Conservation (phyloP, 306 rosid genomes). For the Vicia faba region DNA sequence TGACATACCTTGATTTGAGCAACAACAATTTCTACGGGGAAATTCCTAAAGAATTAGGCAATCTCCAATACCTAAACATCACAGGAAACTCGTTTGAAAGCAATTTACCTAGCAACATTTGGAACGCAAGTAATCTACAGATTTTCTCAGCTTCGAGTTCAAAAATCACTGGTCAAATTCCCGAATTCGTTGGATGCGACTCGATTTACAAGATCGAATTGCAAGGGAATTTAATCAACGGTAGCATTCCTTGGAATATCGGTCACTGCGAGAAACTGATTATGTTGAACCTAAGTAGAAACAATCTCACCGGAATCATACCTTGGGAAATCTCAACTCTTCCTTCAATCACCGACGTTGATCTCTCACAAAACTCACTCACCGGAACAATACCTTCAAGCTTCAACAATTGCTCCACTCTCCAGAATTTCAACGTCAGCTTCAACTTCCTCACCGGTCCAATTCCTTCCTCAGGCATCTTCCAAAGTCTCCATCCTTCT, state of each 20-base stretch:
- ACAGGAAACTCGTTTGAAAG: conserved; percentile 62
- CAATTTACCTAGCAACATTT: conserved; percentile 56
- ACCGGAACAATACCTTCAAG: conserved; percentile 85
- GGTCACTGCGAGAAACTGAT: conserved; percentile 77
- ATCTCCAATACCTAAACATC: conserved; percentile 62
- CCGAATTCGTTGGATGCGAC: conserved; percentile 71
- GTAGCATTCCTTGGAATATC: conserved; percentile 81
- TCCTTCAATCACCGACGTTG: conserved; percentile 78
- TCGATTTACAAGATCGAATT: conserved; percentile 66
- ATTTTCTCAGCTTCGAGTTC: conserved; percentile 75
- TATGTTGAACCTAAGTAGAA: conserved; percentile 59
- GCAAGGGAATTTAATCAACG: conserved; percentile 58
- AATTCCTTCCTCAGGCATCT: conserved; percentile 67
- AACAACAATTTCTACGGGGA: conserved; percentile 65
- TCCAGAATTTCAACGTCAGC: conserved; percentile 75
- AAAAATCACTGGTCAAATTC: conserved; percentile 61
- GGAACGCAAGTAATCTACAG: conserved; percentile 63
- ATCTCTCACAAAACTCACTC: conserved; percentile 75
- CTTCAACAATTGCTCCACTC: conserved; percentile 70
- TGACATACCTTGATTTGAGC: conserved; percentile 74
- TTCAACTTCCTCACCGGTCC: conserved; percentile 81
- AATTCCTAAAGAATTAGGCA: conserved; percentile 68
- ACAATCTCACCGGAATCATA: conserved; percentile 78
- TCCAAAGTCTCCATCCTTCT: conserved; percentile 69
- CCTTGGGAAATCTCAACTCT: conserved; percentile 90